phyloP scores from a whole-genome alignment of 345 rosid genomes.

The Salix purpurea region DNA sequence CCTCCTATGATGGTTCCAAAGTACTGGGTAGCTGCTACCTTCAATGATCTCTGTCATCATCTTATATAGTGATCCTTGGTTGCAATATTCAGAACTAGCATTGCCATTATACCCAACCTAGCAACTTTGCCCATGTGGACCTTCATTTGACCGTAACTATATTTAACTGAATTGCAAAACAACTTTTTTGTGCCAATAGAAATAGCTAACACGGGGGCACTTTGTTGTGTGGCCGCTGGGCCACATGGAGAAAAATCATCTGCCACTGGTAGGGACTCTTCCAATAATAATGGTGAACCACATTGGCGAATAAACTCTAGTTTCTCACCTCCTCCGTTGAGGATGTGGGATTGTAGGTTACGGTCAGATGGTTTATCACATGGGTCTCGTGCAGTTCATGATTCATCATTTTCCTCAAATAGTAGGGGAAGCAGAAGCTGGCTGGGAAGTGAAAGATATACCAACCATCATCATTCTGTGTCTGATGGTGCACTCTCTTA shows the following conservation, averaged over 20 bases:
- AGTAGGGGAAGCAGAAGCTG: slow-evolving; percentile 50
- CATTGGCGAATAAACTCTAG: slow-evolving; percentile 78
- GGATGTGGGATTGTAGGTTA: slow-evolving; percentile 60
- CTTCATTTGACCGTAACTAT: slow-evolving; percentile 12
- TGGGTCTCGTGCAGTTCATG: slow-evolving; percentile 36
- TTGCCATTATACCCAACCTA: slow-evolving; percentile 7
- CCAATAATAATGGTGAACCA: slow-evolving; percentile 41
- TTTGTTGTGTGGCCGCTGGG: slow-evolving; percentile 96
- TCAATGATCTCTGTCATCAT: slow-evolving; percentile 12
- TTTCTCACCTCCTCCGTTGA: slow-evolving; percentile 66
- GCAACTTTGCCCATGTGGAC: slow-evolving; percentile 8
- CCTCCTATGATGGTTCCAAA: not conserved
- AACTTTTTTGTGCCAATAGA: slow-evolving; percentile 31
- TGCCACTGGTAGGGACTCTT: slow-evolving; percentile 33
- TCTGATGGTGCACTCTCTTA: slow-evolving; percentile 64
- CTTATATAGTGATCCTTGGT: not conserved
- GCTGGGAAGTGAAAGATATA: slow-evolving; percentile 38
- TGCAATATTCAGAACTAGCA: not conserved
- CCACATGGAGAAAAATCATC: slow-evolving; percentile 72
- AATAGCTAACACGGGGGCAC: slow-evolving; percentile 88
- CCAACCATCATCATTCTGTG: slow-evolving; percentile 61
- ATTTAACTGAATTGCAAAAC: slow-evolving; percentile 9
- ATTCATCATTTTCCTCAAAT: slow-evolving; percentile 40
- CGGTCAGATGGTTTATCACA: slow-evolving; percentile 46
- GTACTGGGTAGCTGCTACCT: slow-evolving; percentile 2